A percentile compares a stretch with the other conserved stretches of the same genome.
phyloP scores from a whole-genome alignment of 2,329 filamentous ascomycete species.

The Lithohypha guttulata region DNA sequence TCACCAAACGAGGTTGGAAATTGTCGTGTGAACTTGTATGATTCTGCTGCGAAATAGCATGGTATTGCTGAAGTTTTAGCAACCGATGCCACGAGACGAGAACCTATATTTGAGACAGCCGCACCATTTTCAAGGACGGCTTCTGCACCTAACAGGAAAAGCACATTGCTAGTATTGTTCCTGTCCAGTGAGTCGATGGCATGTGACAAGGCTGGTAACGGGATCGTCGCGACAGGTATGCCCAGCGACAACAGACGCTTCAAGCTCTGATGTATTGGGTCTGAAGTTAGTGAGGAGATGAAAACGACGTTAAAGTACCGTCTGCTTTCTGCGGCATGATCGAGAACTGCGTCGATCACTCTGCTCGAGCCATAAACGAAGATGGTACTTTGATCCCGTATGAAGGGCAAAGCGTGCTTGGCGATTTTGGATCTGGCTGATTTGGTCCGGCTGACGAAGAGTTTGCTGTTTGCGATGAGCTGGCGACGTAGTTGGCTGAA shows the following conservation, averaged over 20 bases:
- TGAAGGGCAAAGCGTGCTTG: slow-evolving; percentile 63
- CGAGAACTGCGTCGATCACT: slow-evolving; percentile 68
- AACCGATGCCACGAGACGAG: slow-evolving; percentile 73
- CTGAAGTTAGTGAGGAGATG: slow-evolving; percentile 3
- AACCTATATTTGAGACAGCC: slow-evolving; percentile 77
- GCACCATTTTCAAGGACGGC: slow-evolving; percentile 91
- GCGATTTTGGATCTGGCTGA: slow-evolving; percentile 77
- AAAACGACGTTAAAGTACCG: slow-evolving; percentile 15
- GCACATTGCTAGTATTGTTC: slow-evolving; percentile 21
- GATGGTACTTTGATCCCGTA: slow-evolving; percentile 68
- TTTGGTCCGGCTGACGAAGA: slow-evolving; percentile 72
- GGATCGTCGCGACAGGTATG: slow-evolving; percentile 73
- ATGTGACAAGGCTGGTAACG: slow-evolving; percentile 66
- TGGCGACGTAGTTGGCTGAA: slow-evolving; percentile 79
- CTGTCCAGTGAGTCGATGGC: slow-evolving; percentile 55
- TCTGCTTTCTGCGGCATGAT: slow-evolving; percentile 57
- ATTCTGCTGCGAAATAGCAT: slow-evolving; percentile 87
- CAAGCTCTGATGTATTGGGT: slow-evolving; percentile 56
- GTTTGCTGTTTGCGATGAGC: slow-evolving; percentile 69
- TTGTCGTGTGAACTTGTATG: slow-evolving; percentile 88
- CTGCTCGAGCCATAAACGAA: slow-evolving; percentile 82
- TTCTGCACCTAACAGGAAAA: slow-evolving; percentile 58
- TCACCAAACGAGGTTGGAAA: slow-evolving; percentile 54
- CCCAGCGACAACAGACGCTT: slow-evolving; percentile 58
- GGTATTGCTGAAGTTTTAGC: slow-evolving; percentile 63